phyloP scores from a whole-genome alignment of 768 basidiomycete species.

The Clitopilus hobsonii region DNA sequence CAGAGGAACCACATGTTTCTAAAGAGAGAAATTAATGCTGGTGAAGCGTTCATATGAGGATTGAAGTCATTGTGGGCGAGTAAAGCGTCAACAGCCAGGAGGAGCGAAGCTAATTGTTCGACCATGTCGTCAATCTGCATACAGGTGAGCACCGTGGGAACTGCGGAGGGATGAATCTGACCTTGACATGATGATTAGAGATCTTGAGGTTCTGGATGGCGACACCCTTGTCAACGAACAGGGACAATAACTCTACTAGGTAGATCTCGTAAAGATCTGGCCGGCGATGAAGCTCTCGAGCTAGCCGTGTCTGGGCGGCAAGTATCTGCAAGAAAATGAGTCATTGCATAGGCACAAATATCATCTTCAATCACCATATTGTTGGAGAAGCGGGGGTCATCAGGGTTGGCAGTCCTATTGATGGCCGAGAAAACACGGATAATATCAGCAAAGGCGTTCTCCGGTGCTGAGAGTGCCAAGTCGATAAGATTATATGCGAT shows the following conservation, averaged over 20 bases:
- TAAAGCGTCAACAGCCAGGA: slow-evolving; percentile 88
- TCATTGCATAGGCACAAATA: neutral
- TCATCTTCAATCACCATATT: slow-evolving; percentile 60
- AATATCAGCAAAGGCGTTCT: slow-evolving; percentile 76
- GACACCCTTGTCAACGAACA: slow-evolving; percentile 90
- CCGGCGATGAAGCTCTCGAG: slow-evolving; percentile 68
- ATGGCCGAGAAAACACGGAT: slow-evolving; percentile 80
- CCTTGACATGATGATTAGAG: slow-evolving; percentile 63
- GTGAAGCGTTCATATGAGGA: slow-evolving; percentile 47
- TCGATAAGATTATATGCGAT: slow-evolving; percentile 92
- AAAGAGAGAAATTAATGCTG: slow-evolving; percentile 71
- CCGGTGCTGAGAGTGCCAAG: slow-evolving; percentile 75
- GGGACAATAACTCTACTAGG: slow-evolving; percentile 74
- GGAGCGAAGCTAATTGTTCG: slow-evolving; percentile 79
- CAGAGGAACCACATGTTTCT: slow-evolving; percentile 94
- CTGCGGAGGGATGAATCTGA: slow-evolving; percentile 21
- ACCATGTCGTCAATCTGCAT: slow-evolving; percentile 75
- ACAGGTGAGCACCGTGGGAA: slow-evolving; percentile 1
- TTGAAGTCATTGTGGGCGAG: slow-evolving; percentile 68
- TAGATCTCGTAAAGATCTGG: slow-evolving; percentile 79
- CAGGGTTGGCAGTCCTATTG: slow-evolving; percentile 81
- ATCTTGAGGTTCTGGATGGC: slow-evolving; percentile 81
- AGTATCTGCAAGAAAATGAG: slow-evolving; percentile 43
- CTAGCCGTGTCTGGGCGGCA: slow-evolving; percentile 86
- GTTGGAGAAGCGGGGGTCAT: slow-evolving; percentile 84